phyloP scores from a whole-genome alignment of 768 basidiomycete genomes.

The Antrodiella citrinella region DNA sequence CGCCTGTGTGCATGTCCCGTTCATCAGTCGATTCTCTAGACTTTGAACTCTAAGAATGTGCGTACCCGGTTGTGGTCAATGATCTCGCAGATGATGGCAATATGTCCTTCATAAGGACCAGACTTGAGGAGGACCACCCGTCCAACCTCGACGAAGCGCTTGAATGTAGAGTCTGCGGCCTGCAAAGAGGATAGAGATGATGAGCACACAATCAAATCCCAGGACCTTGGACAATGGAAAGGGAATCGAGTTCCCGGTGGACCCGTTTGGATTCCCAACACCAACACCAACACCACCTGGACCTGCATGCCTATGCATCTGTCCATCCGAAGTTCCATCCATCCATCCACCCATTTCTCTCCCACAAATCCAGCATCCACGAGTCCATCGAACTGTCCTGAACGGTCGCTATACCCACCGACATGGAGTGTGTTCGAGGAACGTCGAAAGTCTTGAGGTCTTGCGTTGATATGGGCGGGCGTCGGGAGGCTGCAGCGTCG shows the following conservation, averaged over 20 bases:
- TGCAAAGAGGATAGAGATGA: background rate
- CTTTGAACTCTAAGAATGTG: too few relatives aligned
- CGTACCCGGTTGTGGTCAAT: slow-evolving; percentile 98
- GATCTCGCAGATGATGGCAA: slow-evolving; percentile 94
- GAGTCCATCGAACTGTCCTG: background rate
- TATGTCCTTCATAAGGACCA: slow-evolving; percentile 79
- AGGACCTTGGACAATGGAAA: background rate
- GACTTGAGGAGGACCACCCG: slow-evolving; percentile 93
- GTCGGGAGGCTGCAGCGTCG: slow-evolving; percentile 13
- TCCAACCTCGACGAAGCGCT: slow-evolving; percentile 97
- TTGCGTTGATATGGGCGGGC: background rate
- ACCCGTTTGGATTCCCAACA: too few relatives aligned
- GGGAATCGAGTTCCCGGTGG: background rate
- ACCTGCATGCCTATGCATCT: slow-evolving; percentile 1
- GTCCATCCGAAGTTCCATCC: slow-evolving; percentile 12
- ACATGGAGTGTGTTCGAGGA: background rate
- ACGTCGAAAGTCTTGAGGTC: background rate
- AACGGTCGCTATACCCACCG: background rate
- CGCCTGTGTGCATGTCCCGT: slow-evolving; percentile 43
- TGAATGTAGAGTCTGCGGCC: slow-evolving; percentile 65
- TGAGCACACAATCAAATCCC: background rate
- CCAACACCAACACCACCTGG: background rate
- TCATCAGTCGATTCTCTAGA: background rate
- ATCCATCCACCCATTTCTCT: slow-evolving; percentile 16
- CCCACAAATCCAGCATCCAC: background rate